Conservation (phyloP, 2,329 filamentous ascomycete species). For the Chalaropsis thielavioides region DNA sequence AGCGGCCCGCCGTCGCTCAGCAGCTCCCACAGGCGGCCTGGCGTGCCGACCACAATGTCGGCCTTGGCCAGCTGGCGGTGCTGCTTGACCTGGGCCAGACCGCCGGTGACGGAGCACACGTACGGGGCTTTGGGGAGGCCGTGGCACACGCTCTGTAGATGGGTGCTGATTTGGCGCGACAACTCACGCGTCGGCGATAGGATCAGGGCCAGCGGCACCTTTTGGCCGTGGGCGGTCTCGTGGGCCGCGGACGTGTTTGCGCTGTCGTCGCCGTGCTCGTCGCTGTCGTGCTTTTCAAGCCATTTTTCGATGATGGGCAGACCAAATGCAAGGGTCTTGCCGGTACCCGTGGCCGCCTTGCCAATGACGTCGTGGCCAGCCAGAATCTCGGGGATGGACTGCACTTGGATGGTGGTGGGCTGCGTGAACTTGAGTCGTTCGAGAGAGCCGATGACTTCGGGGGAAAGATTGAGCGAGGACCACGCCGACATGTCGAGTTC, state of each 20-base stretch:
- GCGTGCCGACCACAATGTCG: conserved; percentile 86
- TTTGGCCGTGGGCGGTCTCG: conserved; percentile 22
- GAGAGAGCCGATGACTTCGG: conserved; percentile 55
- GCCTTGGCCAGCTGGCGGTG: conserved; percentile 69
- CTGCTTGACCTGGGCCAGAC: conserved; percentile 88
- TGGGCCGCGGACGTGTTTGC: conserved; percentile 21
- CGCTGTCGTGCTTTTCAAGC: conserved; percentile 33
- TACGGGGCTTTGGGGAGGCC: conserved; percentile 47
- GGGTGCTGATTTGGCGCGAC: conserved; percentile 77
- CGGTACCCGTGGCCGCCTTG: conserved; percentile 90
- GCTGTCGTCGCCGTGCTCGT: conserved; percentile 1
- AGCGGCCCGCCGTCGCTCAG: conserved; percentile 60
- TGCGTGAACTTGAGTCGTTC: conserved; percentile 65
- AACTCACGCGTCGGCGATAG: conserved; percentile 86
- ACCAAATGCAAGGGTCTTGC: conserved; percentile 89
- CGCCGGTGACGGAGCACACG: conserved; percentile 82
- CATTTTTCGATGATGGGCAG: conserved; percentile 84
- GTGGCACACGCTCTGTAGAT: conserved; percentile 61
- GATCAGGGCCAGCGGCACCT: conserved; percentile 57
- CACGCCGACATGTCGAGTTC: conserved; percentile 62
- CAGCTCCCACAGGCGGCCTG: conserved; percentile 88
- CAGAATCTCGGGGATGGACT: conserved; percentile 67
- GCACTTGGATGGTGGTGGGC: conserved; percentile 69
- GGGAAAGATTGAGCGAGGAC: conserved; percentile 58
- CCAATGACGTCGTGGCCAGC: conserved; percentile 83